Base-by-base conservation (phyloP, 202 grass and related monocot genomes). In the Setaria italica region DNA sequence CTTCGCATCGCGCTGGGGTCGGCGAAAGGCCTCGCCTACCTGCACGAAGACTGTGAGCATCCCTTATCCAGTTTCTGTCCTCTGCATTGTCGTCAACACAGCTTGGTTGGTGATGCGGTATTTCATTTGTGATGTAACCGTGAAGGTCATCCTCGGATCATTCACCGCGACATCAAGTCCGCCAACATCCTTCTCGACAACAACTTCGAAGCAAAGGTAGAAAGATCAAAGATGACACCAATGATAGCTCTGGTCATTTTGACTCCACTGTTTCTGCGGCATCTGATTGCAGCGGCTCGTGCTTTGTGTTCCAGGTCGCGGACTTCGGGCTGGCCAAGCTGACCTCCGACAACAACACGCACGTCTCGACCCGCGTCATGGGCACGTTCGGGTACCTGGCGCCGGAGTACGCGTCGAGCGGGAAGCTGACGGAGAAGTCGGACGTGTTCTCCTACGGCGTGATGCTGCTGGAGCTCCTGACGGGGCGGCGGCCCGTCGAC, bases 241-340 rank as follows among this genome's bases (percentile, higher is more conserved):
- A 13, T 30, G 11, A 0, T 1, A 43, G 7, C 21, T 55, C 45
- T 9, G 9, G 7, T 54, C 5, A 9, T 12, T 7, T 6, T 59
- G 16, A 1, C 49, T 29, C 34, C 14, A 41, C 35, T n/a, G 1
- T 65, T 56, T 46, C 14, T 21, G 64, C 29, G 3, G 75, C 54
- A 20, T 72, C 66, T 55, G 76, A 80, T 41, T 19, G 65, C 16
- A 73, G 58, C 29, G 54, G 45, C 46, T 80, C 33, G 17, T 87
- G 17, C 46, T 5, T 50, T 46, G 19, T 77, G 32, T 53, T 78
- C 6, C 67, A 97, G 91, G 91, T 97, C 13, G 96, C 96, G 5
- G 96, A 98, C 62, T 98, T 98, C 74, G 96, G 96, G 79, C 89
- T 98, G 50, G 96, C 96, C 11, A 98, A 98, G 88, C 88, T 94